phyloP scores from a whole-genome alignment of 139 green algal species.

The Yamagishiella unicocca region DNA sequence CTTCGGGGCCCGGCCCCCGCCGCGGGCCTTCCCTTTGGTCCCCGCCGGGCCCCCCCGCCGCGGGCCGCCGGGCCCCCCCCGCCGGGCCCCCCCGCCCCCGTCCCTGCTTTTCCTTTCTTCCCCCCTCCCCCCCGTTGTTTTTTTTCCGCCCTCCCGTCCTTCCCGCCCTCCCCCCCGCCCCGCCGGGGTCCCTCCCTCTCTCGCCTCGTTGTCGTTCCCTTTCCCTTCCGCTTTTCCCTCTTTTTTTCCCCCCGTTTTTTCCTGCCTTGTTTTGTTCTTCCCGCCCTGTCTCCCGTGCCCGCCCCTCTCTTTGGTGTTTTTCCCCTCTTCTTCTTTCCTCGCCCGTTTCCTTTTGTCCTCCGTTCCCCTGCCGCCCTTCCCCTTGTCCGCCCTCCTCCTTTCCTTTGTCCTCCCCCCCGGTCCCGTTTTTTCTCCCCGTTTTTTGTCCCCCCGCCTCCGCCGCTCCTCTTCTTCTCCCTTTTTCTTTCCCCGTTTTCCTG shows the following conservation, averaged over 20 bases:
- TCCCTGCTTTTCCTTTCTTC: not conserved
- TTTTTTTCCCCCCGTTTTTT: not conserved
- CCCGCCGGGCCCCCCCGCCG: no score
- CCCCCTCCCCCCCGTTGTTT: not conserved
- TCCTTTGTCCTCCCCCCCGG: not conserved
- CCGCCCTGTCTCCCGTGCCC: no score
- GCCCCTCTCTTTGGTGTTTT: not conserved
- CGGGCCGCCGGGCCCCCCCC: no score
- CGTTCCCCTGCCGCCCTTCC: no score
- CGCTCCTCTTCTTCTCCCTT: not conserved
- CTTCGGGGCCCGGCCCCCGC: no score
- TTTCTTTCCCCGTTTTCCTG: not conserved
- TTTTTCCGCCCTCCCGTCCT: not conserved
- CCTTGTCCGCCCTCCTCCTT: not conserved
- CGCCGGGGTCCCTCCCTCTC: no score
- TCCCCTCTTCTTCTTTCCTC: not conserved
- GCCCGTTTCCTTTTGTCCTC: not conserved
- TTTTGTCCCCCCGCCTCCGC: not conserved
- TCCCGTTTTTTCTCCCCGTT: not conserved
- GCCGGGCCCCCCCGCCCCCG: no score
- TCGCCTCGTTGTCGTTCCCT: not conserved
- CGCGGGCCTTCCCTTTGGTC: no score
- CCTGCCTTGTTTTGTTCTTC: not conserved
- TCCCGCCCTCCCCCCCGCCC: no score
- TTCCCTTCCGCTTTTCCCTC: not conserved